Evolutionary conservation across 495 filamentous ascomycete species (phyloP).

Genomic region (Penicillium riverlandense): DNA sequence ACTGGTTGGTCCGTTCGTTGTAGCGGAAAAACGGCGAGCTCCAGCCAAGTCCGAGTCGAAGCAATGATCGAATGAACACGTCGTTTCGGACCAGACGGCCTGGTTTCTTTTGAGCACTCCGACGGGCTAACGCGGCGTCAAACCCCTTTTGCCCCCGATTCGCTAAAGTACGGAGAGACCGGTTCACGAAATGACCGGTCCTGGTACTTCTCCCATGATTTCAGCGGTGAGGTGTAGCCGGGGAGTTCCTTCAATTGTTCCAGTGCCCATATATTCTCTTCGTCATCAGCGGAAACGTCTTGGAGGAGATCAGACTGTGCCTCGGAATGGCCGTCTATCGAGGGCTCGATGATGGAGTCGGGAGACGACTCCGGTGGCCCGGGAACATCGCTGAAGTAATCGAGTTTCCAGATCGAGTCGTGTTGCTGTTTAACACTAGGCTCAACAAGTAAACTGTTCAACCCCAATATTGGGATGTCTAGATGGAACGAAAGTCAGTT

Average conservation of each 20-base stretch:
- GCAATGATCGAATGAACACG: slow-evolving; percentile 53
- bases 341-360: slow-evolving; percentile 21
- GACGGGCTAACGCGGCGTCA: slow-evolving; percentile 53
- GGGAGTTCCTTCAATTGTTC: slow-evolving; percentile 10
- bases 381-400: slow-evolving; percentile 22
- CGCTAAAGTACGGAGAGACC: slow-evolving; percentile 61
- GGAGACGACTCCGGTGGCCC: slow-evolving; percentile 8
- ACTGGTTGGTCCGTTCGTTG: slow-evolving; percentile 47
- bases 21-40: slow-evolving; percentile 74
- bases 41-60: slow-evolving; percentile 71
- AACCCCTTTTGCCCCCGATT: slow-evolving; percentile 67
- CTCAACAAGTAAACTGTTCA: slow-evolving; percentile 6
- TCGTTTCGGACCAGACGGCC: slow-evolving; percentile 27
- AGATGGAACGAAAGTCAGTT: too few species aligned
- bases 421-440: slow-evolving; percentile 10
- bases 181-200: slow-evolving; percentile 32
- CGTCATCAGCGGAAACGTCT: slow-evolving; percentile 11
- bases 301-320: background rate
- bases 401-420: slow-evolving; percentile 24
- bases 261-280: slow-evolving; percentile 51
- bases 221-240: slow-evolving; percentile 32
- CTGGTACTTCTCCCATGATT: slow-evolving; percentile 69
- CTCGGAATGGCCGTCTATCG: slow-evolving; percentile 20
- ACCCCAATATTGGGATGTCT: slow-evolving; percentile 15
- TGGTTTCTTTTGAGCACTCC: slow-evolving; percentile 3